Percentiles rank a stretch among this genome's conserved stretches.
Evolutionary conservation across 495 filamentous ascomycete genomes (phyloP).

Genomic region (Aspergillus incahuasiensis): DNA sequence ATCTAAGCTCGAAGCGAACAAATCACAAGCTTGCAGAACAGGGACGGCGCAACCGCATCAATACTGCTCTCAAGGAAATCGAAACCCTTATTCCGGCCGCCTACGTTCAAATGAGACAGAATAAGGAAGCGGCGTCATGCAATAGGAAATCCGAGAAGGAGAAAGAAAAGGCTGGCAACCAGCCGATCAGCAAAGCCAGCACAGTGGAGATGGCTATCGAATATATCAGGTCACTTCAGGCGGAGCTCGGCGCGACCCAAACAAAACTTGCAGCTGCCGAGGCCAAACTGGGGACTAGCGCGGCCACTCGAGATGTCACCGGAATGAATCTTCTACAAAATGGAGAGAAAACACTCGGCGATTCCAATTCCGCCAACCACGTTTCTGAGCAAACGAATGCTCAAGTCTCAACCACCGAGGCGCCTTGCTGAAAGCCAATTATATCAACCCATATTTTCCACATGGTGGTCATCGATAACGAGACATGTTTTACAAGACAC

Average conservation of each 20-base stretch:
- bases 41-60: conserved; percentile 90
- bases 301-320: conserved; percentile 6
- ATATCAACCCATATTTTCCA: neutral
- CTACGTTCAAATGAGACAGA: conserved; percentile 32
- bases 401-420: conserved; percentile 6
- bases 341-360: neutral
- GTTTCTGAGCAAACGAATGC: neutral
- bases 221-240: conserved; percentile 83
- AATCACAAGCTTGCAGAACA: conserved; percentile 98
- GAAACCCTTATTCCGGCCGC: conserved; percentile 68
- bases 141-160: conserved; percentile 39
- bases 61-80: conserved; percentile 88
- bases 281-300: conserved; percentile 37
- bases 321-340: neutral
- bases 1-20: conserved; percentile 91
- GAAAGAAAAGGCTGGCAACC: conserved; percentile 44
- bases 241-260: conserved; percentile 65
- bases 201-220: conserved; percentile 95
- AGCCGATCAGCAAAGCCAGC: conserved; percentile 83
- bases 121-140: conserved; percentile 30
- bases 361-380: neutral
- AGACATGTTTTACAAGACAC: conserved; percentile 15
- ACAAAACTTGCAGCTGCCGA: conserved; percentile 61
- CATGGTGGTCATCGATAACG: conserved; percentile 1
- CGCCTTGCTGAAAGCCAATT: neutral